These are phyloP conservation scores for Anthracocystis walkeri DNA, from an alignment of 1,284 basidiomycete species.

Conservation along the genomic window DNA sequence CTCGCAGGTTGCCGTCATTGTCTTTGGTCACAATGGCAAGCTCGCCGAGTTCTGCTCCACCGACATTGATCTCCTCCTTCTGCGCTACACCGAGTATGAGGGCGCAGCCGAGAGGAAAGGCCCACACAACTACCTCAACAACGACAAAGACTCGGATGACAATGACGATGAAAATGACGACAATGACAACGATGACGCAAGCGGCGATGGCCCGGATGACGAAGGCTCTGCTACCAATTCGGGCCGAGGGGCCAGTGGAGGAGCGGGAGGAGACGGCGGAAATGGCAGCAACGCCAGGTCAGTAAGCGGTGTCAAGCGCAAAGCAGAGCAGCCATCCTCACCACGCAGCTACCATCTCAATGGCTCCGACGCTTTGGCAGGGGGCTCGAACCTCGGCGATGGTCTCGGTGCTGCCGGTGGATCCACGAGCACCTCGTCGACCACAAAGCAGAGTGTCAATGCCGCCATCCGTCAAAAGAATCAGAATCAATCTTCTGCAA, in stretches of 20 bases:
- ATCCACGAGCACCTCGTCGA: conserved; percentile 12
- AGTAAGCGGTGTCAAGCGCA: conserved; percentile 31
- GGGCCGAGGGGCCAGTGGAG: background rate
- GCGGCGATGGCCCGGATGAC: conserved; percentile 16
- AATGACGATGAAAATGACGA: conserved; percentile 37
- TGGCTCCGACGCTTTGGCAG: background rate
- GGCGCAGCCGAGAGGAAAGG: conserved; percentile 48
- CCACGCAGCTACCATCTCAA: background rate
- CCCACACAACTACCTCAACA: conserved; percentile 41
- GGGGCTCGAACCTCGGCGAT: background rate
- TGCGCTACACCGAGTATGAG: conserved; percentile 59
- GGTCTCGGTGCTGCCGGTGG: conserved; percentile 8
- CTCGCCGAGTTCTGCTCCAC: conserved; percentile 64
- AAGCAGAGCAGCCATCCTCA: conserved; percentile 25
- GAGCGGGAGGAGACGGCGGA: conserved; percentile 4
- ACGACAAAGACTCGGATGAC: conserved; percentile 49
- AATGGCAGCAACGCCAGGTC: conserved; percentile 3
- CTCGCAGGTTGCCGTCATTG: conserved; percentile 78
- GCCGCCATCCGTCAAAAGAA: conserved; percentile 45
- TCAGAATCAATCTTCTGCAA: conserved; percentile 5
- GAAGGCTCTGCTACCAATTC: conserved; percentile 12
- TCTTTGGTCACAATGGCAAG: conserved; percentile 73
- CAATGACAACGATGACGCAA: conserved; percentile 26
- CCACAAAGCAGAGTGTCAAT: conserved; percentile 40
- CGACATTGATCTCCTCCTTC: conserved; percentile 58